phyloP scores from a whole-genome alignment of 352 stramenopile genomes.

The Pythium pyrilobum region DNA sequence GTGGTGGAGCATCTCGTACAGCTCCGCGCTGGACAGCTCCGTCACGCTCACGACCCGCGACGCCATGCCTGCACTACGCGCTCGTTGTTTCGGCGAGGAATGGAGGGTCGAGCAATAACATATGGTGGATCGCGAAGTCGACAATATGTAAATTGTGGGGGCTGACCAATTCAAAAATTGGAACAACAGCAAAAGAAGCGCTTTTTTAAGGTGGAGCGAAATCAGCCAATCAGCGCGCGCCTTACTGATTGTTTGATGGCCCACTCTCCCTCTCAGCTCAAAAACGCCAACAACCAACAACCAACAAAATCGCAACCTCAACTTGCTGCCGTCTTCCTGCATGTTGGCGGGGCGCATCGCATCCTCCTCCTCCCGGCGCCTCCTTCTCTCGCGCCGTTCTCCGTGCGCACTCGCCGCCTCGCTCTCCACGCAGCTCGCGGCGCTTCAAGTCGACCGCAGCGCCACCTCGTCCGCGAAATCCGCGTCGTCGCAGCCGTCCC shows the following conservation, averaged over 20 bases:
- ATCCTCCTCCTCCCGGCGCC: conserved; percentile 9
- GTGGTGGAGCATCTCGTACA: conserved; percentile 77
- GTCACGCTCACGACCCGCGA: conserved; percentile 37
- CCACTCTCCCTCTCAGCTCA: too few species aligned
- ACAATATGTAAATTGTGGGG: too few species aligned
- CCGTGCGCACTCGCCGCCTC: background rate
- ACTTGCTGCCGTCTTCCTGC: background rate
- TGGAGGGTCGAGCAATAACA: background rate
- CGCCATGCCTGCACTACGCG: too few species aligned
- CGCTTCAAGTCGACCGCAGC: too few species aligned
- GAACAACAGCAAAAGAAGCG: background rate
- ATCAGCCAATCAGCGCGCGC: conserved; percentile 1
- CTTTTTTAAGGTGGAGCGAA: background rate
- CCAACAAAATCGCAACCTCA: too few species aligned
- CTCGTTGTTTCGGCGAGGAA: background rate
- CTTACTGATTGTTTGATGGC: background rate
- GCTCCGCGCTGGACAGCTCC: conserved; percentile 42
- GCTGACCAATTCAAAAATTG: too few species aligned
- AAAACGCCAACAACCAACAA: conserved; percentile 8
- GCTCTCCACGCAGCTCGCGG: background rate
- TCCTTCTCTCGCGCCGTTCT: conserved; percentile 5
- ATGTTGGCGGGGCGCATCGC: conserved; percentile 10
- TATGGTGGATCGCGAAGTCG: too few species aligned
- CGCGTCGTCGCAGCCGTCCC: too few species aligned
- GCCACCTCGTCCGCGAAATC: too few species aligned